These are phyloP conservation scores for Tricladium varicosporioides DNA, from an alignment of 2,329 filamentous ascomycete species.

Conservation along the genomic window DNA sequence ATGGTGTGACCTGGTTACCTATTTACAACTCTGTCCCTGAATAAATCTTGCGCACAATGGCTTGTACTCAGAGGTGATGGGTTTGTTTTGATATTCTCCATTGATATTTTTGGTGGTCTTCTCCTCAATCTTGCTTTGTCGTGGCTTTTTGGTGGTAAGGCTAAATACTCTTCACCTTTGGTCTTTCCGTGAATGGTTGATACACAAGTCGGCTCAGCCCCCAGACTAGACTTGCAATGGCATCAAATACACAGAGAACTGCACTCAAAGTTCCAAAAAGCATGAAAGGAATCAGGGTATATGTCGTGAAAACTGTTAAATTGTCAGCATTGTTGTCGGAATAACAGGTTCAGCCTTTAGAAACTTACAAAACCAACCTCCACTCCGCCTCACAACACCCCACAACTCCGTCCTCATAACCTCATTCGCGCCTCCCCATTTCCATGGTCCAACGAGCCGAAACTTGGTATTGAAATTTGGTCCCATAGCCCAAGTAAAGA, in stretches of 20 bases:
- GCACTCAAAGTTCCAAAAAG: conserved; percentile 15
- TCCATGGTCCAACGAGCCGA: conserved; percentile 34
- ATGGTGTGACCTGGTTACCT: too few species aligned
- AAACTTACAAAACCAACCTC: not conserved
- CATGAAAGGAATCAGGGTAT: not conserved
- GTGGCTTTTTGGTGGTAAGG: not conserved
- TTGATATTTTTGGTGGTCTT: too few species aligned
- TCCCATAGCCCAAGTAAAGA: conserved; percentile 46
- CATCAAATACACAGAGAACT: conserved; percentile 4
- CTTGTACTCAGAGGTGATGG: too few species aligned
- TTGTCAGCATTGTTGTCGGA: not conserved
- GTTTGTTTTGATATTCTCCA: too few species aligned
- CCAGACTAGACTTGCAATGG: not conserved
- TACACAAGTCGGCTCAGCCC: not conserved
- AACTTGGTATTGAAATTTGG: conserved; percentile 51
- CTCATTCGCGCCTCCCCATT: conserved; percentile 8
- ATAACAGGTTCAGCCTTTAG: too few species aligned
- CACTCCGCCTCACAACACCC: conserved; percentile 4
- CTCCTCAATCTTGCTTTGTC: too few species aligned
- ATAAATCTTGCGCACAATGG: too few species aligned
- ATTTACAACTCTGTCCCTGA: too few species aligned
- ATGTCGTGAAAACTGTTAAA: not conserved
- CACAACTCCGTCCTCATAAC: conserved; percentile 15
- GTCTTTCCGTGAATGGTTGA: not conserved
- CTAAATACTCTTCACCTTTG: not conserved